Evolutionary conservation across 1,284 basidiomycete genomes (phyloP).

Genomic region (Omphalotus olearius): DNA sequence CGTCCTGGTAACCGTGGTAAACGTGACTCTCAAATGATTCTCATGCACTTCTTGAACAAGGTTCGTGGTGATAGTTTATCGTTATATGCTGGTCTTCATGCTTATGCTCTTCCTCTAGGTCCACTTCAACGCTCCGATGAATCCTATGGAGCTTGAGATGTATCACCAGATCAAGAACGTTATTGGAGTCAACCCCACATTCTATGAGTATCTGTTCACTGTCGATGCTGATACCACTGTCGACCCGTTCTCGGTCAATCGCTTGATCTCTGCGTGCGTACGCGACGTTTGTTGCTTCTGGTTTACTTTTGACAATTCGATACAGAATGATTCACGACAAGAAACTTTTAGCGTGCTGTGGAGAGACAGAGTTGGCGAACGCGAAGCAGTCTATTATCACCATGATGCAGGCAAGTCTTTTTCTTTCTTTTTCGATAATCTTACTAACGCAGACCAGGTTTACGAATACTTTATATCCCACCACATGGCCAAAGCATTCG

Average conservation of each 20-base stretch:
- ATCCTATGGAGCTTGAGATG: conserved; percentile 93
- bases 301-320: conserved; percentile 12
- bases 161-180: conserved; percentile 99
- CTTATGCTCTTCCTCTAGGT: conserved; percentile 48
- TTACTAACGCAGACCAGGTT: conserved; percentile 42
- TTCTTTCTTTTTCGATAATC: not conserved
- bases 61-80: conserved; percentile 33
- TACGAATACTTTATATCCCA: conserved; percentile 98
- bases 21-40: conserved; percentile 92
- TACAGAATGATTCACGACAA: conserved; percentile 87
- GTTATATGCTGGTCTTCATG: not conserved
- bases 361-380: conserved; percentile 88
- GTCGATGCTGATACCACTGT: conserved; percentile 98
- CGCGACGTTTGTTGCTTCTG: not conserved
- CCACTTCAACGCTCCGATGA: conserved; percentile 97
- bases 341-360: conserved; percentile 90
- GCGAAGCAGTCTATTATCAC: conserved; percentile 92
- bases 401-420: conserved; percentile 84
- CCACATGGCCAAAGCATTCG: conserved; percentile 97
- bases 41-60: conserved; percentile 98
- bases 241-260: conserved; percentile 81
- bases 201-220: conserved; percentile 97
- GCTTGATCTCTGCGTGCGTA: conserved; percentile 85
- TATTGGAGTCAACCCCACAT: conserved; percentile 96
- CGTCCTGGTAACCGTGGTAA: conserved; percentile 96